These are phyloP conservation scores for Cytospora schulzeri DNA, from an alignment of 2,329 filamentous ascomycete species.

Conservation along the genomic window DNA sequence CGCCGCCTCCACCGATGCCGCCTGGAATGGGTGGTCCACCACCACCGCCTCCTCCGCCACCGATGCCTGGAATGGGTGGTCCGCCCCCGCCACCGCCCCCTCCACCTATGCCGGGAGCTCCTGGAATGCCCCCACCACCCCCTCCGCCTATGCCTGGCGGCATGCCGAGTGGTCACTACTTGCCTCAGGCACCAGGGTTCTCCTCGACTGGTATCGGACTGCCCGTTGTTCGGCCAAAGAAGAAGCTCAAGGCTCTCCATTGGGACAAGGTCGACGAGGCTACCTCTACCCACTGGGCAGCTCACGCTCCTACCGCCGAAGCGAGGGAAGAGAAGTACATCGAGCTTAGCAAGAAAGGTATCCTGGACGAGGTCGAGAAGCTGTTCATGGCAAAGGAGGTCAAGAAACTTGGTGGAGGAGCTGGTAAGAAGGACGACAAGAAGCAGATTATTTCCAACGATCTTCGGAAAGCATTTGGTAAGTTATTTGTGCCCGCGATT, in stretches of 20 bases:
- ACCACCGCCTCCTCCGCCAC: conserved; percentile 45
- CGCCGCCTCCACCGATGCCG: conserved; percentile 48
- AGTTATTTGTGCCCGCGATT: conserved; percentile 35
- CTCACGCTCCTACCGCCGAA: conserved; percentile 80
- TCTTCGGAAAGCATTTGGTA: conserved; percentile 82
- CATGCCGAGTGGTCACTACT: conserved; percentile 72
- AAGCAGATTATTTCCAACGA: conserved; percentile 95
- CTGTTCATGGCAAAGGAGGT: conserved; percentile 97
- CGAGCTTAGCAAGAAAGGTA: conserved; percentile 90
- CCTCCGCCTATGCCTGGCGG: conserved; percentile 59
- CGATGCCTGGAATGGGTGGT: conserved; percentile 45
- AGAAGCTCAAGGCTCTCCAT: conserved; percentile 98
- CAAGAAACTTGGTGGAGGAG: conserved; percentile 75
- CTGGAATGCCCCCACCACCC: conserved; percentile 40
- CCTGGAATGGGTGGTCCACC: conserved; percentile 36
- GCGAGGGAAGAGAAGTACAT: conserved; percentile 94
- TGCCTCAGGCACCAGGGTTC: conserved; percentile 64
- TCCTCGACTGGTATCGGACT: conserved; percentile 64
- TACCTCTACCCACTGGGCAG: conserved; percentile 89
- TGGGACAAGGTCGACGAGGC: conserved; percentile 98
- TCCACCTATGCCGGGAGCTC: conserved; percentile 48
- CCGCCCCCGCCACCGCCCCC: conserved; percentile 26
- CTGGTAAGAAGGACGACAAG: conserved; percentile 86
- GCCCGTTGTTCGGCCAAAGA: conserved; percentile 87
- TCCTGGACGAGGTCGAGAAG: conserved; percentile 96